Conservation (phyloP, 106 monocot genomes). For the Allium fistulosum region DNA sequence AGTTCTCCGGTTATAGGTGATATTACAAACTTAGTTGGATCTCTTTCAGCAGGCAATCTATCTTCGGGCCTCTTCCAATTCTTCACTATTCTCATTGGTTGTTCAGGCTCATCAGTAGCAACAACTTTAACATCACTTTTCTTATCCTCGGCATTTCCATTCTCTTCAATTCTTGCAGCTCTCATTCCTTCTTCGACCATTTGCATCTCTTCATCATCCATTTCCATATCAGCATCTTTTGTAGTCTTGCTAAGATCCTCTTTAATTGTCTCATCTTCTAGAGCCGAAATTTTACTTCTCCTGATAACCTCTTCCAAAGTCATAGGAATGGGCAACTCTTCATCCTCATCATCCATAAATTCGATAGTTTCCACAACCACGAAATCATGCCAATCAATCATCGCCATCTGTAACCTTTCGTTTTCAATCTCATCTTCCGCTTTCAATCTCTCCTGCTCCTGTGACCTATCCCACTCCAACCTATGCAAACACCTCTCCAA, state of each 20-base stretch:
- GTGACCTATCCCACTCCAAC: conserved; percentile 94
- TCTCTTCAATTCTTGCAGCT: conserved; percentile 61
- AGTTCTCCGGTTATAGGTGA: conserved; percentile 95
- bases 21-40: conserved; percentile 87
- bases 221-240: conserved; percentile 97
- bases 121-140: conserved; percentile 19
- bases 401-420: conserved; percentile 89
- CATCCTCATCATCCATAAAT: conserved; percentile 92
- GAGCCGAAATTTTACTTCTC: conserved; percentile 53
- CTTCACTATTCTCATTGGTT: conserved; percentile 96
- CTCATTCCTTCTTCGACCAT: conserved; percentile 96
- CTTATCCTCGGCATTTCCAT: conserved; percentile 31
- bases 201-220: conserved; percentile 96
- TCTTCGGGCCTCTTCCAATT: conserved; percentile 99
- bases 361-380: conserved; percentile 95
- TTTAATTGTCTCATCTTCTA: conserved; percentile 36
- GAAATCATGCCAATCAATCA: conserved; percentile 99
- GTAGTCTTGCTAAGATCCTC: conserved; percentile 39
- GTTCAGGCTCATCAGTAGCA: conserved; percentile 45
- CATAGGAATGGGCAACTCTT: conserved; percentile 76
- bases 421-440: conserved; percentile 99
- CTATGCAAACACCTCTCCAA: conserved; percentile 89
- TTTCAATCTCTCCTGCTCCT: conserved; percentile 92
- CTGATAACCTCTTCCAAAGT: conserved; percentile 85
- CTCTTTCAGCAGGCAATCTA: conserved; percentile 66